phyloP scores from a whole-genome alignment of 176 grass and related monocot genomes.

The Carex cristatella region DNA sequence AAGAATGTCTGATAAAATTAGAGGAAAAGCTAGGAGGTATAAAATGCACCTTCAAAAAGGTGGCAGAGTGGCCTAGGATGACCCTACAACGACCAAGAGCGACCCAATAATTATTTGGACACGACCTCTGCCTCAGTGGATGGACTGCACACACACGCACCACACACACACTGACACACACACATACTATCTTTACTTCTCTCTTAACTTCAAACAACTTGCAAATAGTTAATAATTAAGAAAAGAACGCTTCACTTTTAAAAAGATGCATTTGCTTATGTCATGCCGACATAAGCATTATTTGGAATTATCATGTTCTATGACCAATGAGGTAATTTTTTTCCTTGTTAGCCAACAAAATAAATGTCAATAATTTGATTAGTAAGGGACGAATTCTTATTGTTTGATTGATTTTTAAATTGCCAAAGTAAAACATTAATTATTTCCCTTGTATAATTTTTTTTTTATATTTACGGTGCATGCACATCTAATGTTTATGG shows the following conservation, averaged over 20 bases:
- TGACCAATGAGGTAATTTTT: neutral
- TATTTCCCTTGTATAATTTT: neutral
- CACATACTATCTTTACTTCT: neutral
- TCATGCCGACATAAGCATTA: slow-evolving; percentile 16
- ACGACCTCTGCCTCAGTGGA: slow-evolving; percentile 19
- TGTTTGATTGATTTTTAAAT: neutral
- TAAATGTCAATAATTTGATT: neutral
- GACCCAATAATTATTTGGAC: slow-evolving; percentile 7
- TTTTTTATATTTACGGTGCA: too few species aligned
- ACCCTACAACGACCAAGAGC: slow-evolving; percentile 25
- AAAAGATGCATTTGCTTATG: neutral
- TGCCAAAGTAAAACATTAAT: neutral
- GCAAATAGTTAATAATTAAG: neutral
- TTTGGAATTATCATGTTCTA: neutral
- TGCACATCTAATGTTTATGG: neutral
- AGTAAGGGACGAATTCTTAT: neutral
- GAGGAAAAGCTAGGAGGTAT: too few species aligned
- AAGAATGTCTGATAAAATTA: slow-evolving; percentile 10
- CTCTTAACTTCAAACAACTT: slow-evolving; percentile 18
- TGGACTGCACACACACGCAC: neutral
- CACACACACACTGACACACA: neutral
- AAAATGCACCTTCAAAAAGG: neutral
- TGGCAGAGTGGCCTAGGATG: slow-evolving; percentile 2
- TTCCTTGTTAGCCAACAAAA: neutral
- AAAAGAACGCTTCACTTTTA: neutral